phyloP scores from a whole-genome alignment of 2,329 filamentous ascomycete genomes.

The Elsinoe batatas region DNA sequence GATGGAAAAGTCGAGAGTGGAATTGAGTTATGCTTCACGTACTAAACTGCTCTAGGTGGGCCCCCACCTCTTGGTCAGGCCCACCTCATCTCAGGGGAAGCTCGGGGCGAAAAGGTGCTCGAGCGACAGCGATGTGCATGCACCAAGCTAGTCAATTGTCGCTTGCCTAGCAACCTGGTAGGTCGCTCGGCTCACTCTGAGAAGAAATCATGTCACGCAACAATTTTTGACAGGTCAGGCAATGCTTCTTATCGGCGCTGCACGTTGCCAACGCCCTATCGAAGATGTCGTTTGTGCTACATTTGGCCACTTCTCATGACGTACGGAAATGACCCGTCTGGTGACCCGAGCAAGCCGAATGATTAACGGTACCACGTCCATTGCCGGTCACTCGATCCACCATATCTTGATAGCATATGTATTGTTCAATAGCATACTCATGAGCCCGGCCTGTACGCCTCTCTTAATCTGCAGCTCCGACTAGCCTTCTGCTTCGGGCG shows the following conservation, averaged over 20 bases:
- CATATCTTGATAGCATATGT: no score
- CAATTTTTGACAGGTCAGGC: not conserved
- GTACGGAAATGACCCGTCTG: not conserved
- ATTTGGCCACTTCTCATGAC: not conserved
- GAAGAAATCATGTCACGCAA: not conserved
- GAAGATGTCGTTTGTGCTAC: not conserved
- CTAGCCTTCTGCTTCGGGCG: not conserved
- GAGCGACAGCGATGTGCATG: not conserved
- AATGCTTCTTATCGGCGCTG: not conserved
- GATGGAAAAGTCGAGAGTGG: no score
- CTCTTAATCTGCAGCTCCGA: not conserved
- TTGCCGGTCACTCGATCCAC: no score
- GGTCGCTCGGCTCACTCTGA: not conserved
- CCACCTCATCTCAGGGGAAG: not conserved
- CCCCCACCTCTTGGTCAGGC: not conserved
- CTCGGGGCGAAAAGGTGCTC: not conserved
- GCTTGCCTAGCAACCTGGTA: not conserved
- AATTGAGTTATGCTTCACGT: no score
- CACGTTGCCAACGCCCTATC: not conserved
- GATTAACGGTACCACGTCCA: not conserved
- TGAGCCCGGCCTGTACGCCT: no score
- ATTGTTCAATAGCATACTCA: no score
- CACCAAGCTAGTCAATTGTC: not conserved
- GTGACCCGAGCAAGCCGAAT: not conserved
- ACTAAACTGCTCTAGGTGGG: no score